phyloP scores from a whole-genome alignment of 2,329 filamentous ascomycete genomes.

The Scorias spongiosa region DNA sequence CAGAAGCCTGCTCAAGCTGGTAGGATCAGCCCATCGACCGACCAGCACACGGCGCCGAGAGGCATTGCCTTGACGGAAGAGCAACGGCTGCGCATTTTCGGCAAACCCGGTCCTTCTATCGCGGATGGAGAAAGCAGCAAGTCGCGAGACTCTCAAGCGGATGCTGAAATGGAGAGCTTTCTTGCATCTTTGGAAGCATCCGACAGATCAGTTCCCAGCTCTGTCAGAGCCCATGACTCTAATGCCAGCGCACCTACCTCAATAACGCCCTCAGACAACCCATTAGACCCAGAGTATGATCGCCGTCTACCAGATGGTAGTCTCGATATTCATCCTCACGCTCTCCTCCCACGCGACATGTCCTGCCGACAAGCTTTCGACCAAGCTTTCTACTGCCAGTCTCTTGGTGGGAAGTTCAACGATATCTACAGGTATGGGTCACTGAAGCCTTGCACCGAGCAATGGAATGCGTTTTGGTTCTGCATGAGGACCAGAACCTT shows the following conservation, averaged over 20 bases:
- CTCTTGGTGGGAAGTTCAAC: constrained; percentile 79
- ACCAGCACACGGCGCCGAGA: too few relatives aligned
- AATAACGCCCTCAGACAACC: constrained; percentile 5
- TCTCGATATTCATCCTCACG: constrained; percentile 36
- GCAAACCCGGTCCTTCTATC: constrained; percentile 7
- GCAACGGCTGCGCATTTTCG: constrained; percentile 17
- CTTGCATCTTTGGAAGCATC: constrained; percentile 32
- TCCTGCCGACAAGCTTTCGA: constrained; percentile 86
- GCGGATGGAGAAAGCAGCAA: constrained; percentile 3
- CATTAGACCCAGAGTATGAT: constrained; percentile 11
- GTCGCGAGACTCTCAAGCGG: constrained; percentile 31
- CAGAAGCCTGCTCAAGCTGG: too few relatives aligned
- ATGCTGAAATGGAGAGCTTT: constrained; percentile 39
- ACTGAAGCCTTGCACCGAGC: constrained; percentile 61
- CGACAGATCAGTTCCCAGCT: constrained; percentile 6
- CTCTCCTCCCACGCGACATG: constrained; percentile 66
- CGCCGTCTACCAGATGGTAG: constrained; percentile 11
- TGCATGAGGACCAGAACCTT: constrained; percentile 75
- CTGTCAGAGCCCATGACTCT: constrained; percentile 9
- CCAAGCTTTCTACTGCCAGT: constrained; percentile 85
- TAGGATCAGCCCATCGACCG: too few relatives aligned
- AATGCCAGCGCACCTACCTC: constrained; percentile 4
- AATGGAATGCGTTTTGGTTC: constrained; percentile 93
- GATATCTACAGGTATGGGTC: constrained; percentile 77
- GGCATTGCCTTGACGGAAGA: constrained; percentile 12